Evolutionary conservation across 768 basidiomycete species (phyloP), one percentile per base, ranked within the genome.

Genomic region (Trametes elegans): DNA sequence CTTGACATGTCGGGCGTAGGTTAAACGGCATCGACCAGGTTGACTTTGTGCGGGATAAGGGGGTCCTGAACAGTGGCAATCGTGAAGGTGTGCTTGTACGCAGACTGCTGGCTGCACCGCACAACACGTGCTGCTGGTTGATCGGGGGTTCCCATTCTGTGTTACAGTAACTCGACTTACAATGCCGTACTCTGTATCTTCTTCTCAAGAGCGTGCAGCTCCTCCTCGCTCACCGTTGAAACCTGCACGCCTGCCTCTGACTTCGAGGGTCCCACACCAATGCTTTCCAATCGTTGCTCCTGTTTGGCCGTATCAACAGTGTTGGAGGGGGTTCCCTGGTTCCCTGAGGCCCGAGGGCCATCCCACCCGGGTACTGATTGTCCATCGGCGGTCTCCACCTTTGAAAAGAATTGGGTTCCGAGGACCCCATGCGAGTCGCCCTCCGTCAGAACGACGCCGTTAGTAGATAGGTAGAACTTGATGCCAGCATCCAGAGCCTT

Each of bases 391-490:
- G 79, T 76, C 60, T 88, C 85, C 1, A 93, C 93, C 14, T 80
- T 77, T 16, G 71, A 60, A 71, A 97, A 98, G 65, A 82, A 89
- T 23, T 80, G 71, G 3, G 82, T 77, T 1, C 71, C 64, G 11
- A 96, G 64, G 51, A 81, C 74, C 0, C 93, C 93, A 3, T 66
- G 63, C 36, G 75, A 75, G 55, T 92, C 75, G 0, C 96, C 96
- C 45, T 83, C 84, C 0, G 91, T 93, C 1, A 98, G 79, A 10
- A 98, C 79, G 18, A 98, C 95, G 2, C 91, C 93, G 59, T 98
- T 98, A 3, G 81, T 75, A 2, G 93, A 95, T 2, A 92, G 69
- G 69, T 81, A 85, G 55, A 98, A 90, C 49, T 78, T 75, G 68
- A 90, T 75, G 1, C 88, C 90, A 2, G 79, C 79, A 23, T 80